Conservation (phyloP, 1,139 yeast genomes). For the Sugiyamaella xylanicola region DNA sequence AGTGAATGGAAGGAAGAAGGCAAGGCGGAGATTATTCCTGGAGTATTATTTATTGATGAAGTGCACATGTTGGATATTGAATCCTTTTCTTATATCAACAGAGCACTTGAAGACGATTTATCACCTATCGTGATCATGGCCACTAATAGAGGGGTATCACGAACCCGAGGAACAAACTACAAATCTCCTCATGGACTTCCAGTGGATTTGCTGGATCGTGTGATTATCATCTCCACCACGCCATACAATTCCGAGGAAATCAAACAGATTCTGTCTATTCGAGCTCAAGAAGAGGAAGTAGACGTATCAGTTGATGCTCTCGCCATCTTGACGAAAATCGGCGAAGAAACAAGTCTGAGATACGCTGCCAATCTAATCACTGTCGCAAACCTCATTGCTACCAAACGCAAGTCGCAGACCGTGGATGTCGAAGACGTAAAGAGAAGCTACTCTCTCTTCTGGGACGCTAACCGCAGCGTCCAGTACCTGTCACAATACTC, state of each 20-base stretch:
- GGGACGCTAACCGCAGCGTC: slow-evolving; percentile 87
- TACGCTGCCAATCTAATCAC: slow-evolving; percentile 91
- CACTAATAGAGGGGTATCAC: slow-evolving; percentile 91
- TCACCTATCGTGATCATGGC: slow-evolving; percentile 99
- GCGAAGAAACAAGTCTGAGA: slow-evolving; percentile 87
- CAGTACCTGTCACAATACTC: slow-evolving; percentile 39
- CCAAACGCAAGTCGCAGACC: slow-evolving; percentile 68
- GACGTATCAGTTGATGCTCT: slow-evolving; percentile 82
- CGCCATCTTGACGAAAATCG: slow-evolving; percentile 87
- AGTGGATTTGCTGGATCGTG: slow-evolving; percentile 87
- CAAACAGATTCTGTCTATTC: slow-evolving; percentile 77
- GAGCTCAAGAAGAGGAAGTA: slow-evolving; percentile 97
- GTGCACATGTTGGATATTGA: slow-evolving; percentile 99
- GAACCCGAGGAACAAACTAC: slow-evolving; percentile 90
- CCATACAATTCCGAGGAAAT: slow-evolving; percentile 80
- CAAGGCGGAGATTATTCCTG: slow-evolving; percentile 98
- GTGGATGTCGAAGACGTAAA: slow-evolving; percentile 86
- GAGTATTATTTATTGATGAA: slow-evolving; percentile 96
- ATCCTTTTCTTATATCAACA: slow-evolving; percentile 90
- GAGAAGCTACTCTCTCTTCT: slow-evolving; percentile 81
- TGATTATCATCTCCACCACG: slow-evolving; percentile 86
- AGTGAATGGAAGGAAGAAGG: slow-evolving; percentile 99
- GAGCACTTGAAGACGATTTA: slow-evolving; percentile 95
- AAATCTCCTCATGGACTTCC: slow-evolving; percentile 98
- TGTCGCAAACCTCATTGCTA: slow-evolving; percentile 82